Conservation (phyloP, 2,329 filamentous ascomycete species). For the Trichoderma brevicompactum region DNA sequence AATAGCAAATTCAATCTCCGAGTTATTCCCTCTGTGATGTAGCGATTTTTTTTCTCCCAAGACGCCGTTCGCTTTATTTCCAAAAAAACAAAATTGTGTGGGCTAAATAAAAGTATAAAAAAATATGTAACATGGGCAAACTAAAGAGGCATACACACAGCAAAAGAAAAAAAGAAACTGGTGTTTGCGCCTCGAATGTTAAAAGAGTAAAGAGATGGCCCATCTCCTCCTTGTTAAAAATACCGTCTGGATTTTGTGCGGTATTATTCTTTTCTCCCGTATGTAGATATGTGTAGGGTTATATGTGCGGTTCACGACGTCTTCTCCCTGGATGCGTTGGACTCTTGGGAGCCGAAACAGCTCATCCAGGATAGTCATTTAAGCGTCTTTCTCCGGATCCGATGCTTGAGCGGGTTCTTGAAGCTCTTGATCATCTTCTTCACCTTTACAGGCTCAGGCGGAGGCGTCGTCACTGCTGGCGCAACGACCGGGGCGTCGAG, state of each 20-base stretch:
- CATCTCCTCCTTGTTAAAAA: no score
- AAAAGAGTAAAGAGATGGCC: not conserved
- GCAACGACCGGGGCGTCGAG: not conserved
- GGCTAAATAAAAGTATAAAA: not conserved
- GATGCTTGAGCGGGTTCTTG: conserved; percentile 28
- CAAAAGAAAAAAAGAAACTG: not conserved
- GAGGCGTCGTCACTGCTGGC: not conserved
- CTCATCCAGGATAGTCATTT: conserved; percentile 23
- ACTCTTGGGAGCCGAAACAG: not conserved
- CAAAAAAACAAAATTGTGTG: conserved; percentile 23
- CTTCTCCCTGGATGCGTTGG: not conserved
- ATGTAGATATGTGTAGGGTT: no score
- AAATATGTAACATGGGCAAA: not conserved
- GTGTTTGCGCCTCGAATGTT: not conserved
- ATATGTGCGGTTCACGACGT: not conserved
- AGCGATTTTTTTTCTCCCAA: not conserved
- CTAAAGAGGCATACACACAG: not conserved
- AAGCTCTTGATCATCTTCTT: conserved; percentile 26
- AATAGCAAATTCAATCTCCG: not conserved
- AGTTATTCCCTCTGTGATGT: not conserved
- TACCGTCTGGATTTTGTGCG: no score
- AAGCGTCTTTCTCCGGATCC: conserved; percentile 27
- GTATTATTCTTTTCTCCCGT: no score
- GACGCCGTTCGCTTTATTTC: conserved; percentile 25
- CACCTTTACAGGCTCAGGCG: not conserved